phyloP scores from a whole-genome alignment of 768 basidiomycete species.

The Mycena chlorophos region DNA sequence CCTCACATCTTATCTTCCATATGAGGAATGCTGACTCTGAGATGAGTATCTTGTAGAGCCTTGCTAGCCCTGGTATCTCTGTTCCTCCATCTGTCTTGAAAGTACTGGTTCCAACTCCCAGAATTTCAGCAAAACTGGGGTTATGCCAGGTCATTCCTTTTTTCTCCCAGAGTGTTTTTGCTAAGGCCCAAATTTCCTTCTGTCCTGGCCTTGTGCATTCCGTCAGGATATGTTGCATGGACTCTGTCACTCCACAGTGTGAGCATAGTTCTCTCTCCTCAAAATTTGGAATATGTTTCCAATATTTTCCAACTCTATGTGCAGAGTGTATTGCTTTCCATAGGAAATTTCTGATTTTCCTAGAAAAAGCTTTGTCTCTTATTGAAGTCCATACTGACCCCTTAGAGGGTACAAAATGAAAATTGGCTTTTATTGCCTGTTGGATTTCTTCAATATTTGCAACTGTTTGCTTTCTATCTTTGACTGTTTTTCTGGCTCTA shows the following conservation, averaged over 20 bases:
- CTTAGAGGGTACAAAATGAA: not conserved
- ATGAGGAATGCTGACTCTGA: slow-evolving; percentile 20
- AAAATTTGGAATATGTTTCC: slow-evolving; percentile 7
- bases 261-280: slow-evolving; percentile 14
- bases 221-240: slow-evolving; percentile 16
- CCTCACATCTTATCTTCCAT: slow-evolving; percentile 21
- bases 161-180: slow-evolving; percentile 3
- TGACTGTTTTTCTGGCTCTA: too few relatives aligned
- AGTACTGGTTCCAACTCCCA: slow-evolving; percentile 6
- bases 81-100: not conserved
- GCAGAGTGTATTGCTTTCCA: slow-evolving; percentile 9
- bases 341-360: slow-evolving; percentile 4
- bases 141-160: not conserved
- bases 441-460: not conserved
- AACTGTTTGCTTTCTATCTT: too few relatives aligned
- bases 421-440: not conserved
- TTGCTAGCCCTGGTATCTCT: not conserved
- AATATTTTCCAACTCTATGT: slow-evolving; percentile 8
- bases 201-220: slow-evolving; percentile 6
- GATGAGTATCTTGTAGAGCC: slow-evolving; percentile 18
- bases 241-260: slow-evolving; percentile 6
- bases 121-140: not conserved
- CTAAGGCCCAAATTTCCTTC: slow-evolving; percentile 12
- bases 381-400: slow-evolving; percentile 3
- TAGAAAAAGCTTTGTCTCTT: not conserved